phyloP scores from a whole-genome alignment of 1,284 basidiomycete genomes.

The Apiotrichum veenhuisii region DNA sequence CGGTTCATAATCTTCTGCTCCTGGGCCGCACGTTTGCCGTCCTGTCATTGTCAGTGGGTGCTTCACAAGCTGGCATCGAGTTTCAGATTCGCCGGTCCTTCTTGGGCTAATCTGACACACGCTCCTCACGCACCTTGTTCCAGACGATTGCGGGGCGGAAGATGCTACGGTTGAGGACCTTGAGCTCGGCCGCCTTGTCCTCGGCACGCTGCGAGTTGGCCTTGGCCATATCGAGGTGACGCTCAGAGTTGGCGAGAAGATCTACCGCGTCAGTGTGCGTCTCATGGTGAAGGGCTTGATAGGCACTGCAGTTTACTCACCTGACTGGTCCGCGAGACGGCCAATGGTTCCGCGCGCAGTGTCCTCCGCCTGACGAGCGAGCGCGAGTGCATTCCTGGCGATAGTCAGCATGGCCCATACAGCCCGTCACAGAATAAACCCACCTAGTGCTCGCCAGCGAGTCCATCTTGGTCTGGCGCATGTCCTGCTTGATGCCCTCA shows the following conservation, averaged over 20 bases:
- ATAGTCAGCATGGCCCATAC: not conserved
- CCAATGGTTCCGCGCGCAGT: conserved; percentile 81
- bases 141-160: conserved; percentile 87
- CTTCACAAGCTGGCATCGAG: too few species aligned
- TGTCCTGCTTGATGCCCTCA: conserved; percentile 93
- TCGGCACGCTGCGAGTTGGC: conserved; percentile 82
- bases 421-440: conserved; percentile 7
- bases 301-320: conserved; percentile 52
- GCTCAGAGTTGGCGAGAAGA: conserved; percentile 85
- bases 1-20: conserved; percentile 83
- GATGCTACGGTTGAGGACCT: conserved; percentile 72
- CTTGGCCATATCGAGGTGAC: conserved; percentile 90
- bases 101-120: too few species aligned
- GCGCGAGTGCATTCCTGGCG: conserved; percentile 72
- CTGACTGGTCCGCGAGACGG: conserved; percentile 91
- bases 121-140: conserved; percentile 66
- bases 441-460: conserved; percentile 76
- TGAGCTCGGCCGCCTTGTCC: conserved; percentile 91
- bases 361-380: conserved; percentile 94
- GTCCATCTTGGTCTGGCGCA: conserved; percentile 87
- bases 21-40: conserved; percentile 81
- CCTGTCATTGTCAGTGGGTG: conserved; percentile 48
- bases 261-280: conserved; percentile 31
- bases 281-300: not conserved
- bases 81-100: too few species aligned